A percentile compares a stretch with the other conserved stretches of the same genome.
Evolutionary conservation across 140 eudicot species (phyloP).

Genomic region (Bidens hawaiensis): DNA sequence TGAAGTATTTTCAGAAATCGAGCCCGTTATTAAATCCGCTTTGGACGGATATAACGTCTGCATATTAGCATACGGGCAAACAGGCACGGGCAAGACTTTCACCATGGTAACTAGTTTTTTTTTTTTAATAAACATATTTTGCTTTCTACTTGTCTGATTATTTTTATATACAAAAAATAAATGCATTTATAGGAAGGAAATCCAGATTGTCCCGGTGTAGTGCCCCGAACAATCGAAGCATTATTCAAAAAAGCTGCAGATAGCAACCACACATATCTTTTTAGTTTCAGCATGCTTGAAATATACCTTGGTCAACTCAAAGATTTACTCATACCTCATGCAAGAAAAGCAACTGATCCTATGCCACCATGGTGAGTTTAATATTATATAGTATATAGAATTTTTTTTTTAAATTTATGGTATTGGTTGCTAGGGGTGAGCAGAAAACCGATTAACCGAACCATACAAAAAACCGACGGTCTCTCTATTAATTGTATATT

Average conservation of each 20-base stretch:
- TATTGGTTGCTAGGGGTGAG: no score
- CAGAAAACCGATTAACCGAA: no score
- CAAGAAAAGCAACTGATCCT: constrained; percentile 35
- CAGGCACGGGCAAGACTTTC: constrained; percentile 81
- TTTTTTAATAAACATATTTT: neutral
- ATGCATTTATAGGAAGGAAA: constrained; percentile 51
- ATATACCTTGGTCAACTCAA: constrained; percentile 66
- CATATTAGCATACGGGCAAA: constrained; percentile 74
- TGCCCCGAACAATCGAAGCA: constrained; percentile 57
- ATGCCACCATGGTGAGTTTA: constrained; percentile 40
- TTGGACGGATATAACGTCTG: constrained; percentile 75
- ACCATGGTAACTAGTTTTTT: constrained; percentile 49
- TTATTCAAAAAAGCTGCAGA: constrained; percentile 51
- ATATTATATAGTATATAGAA: neutral
- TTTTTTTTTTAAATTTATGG: neutral
- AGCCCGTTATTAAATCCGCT: constrained; percentile 74
- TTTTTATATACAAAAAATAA: neutral
- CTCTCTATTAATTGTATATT: no score
- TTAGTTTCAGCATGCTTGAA: constrained; percentile 76
- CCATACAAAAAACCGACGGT: no score
- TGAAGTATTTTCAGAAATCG: constrained; percentile 66
- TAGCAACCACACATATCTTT: constrained; percentile 31
- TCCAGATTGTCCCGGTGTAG: constrained; percentile 57
- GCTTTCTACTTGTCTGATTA: neutral
- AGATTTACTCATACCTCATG: constrained; percentile 63